Evolutionary conservation across 495 filamentous ascomycete species (phyloP), one percentile per base, ranked within the genome.

Genomic region (Talaromyces trachyspermus): DNA sequence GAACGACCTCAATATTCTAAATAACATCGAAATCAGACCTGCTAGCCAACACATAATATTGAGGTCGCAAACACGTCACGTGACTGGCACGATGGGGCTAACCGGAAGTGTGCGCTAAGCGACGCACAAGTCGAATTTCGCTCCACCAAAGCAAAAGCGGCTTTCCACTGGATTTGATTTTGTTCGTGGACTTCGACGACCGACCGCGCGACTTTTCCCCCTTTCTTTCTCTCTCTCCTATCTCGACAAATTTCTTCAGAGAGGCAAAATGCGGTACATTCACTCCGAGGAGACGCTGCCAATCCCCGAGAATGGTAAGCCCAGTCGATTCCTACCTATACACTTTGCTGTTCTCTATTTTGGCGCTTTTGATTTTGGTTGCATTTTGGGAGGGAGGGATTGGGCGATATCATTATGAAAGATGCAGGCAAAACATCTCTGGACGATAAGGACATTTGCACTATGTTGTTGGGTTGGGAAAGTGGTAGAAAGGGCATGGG

Each of bases 281-380:
- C 88, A 96, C 78, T 91, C 86, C 63, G 76, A 86, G 75, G 91
- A 98, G 82, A 79, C 80, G 74, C 80, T 98, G 73, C 78, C 79
- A 59, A 86, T 98, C 70, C 92, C 94, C 54, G 88, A 95, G 67
- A 88, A 88, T 75, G 92, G 94, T 96, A 84, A 82, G 89, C 57
- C n/a, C n/a, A n/a, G n/a, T n/a, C n/a, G n/a, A n/a, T n/a, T n/a
- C n/a, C n/a, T n/a, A n/a, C 52, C 61, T 55, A 69, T 62, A 50
- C 23, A 40, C 54, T 46, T 59, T 57, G 54, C 64, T 46, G 59
- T 60, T 55, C 50, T 33, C 51, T 45, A 22, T 65, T 55, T 55
- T 10, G 20, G 15, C 26, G 15, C 20, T 12, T 24, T 7, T 42
- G 39, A 25, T 4, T 42, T 10, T 26, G 39, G 4, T 5, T 2